Evolutionary conservation across 768 basidiomycete species (phyloP).

Genomic region (Sporobolomyces roseus): DNA sequence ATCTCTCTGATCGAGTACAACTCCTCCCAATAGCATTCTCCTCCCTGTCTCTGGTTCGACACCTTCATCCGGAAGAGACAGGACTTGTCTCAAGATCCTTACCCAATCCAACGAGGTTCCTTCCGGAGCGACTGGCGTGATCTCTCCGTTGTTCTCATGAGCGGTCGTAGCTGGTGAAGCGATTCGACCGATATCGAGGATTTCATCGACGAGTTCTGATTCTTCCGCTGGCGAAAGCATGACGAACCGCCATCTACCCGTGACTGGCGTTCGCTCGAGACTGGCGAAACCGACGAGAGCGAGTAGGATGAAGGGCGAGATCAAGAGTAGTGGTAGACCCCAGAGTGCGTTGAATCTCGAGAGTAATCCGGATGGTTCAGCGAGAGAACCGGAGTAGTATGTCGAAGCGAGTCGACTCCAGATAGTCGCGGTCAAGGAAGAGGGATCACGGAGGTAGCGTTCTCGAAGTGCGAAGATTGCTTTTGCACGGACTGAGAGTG

Average conservation of each 20-base stretch:
- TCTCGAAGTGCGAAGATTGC: conserved; percentile 22
- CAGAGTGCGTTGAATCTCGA: conserved; percentile 31
- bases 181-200: conserved; percentile 22
- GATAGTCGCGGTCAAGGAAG: conserved; percentile 19
- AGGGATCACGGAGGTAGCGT: conserved; percentile 18
- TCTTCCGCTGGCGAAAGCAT: conserved; percentile 42
- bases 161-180: not conserved
- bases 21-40: conserved; percentile 41
- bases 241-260: conserved; percentile 39
- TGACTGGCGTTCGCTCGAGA: conserved; percentile 41
- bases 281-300: conserved; percentile 33
- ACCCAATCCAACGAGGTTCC: conserved; percentile 41
- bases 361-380: conserved; percentile 18
- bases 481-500: conserved; percentile 34
- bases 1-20: conserved; percentile 67
- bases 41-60: conserved; percentile 20
- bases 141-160: not conserved
- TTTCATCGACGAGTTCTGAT: conserved; percentile 34
- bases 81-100: conserved; percentile 37
- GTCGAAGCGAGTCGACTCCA: conserved; percentile 3
- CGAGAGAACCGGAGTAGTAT: not conserved
- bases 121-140: not conserved
- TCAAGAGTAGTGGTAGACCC: conserved; percentile 29
- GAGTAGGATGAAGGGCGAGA: conserved; percentile 40
- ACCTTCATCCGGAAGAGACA: conserved; percentile 39